Percentiles rank a stretch among this genome's conserved stretches.
These are phyloP conservation scores for Xylariaceae sp. DNA, from an alignment of 2,329 filamentous ascomycete genomes.

Conservation along the genomic window DNA sequence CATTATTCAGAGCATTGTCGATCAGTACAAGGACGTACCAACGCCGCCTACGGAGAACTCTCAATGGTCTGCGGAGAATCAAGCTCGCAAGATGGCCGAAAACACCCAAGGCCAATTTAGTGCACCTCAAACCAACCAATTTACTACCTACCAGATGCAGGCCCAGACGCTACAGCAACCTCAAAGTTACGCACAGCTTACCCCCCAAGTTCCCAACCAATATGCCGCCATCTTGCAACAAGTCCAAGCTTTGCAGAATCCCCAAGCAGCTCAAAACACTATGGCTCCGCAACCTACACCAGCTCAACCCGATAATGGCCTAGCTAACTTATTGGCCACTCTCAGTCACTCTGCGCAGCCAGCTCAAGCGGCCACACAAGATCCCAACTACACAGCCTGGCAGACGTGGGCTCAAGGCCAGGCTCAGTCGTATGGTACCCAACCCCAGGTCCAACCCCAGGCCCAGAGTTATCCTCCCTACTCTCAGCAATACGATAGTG, in stretches of 20 bases:
- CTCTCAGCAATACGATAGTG: constrained; percentile 16
- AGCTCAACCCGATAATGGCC: constrained; percentile 33
- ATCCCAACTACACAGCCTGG: constrained; percentile 26
- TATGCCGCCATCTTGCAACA: constrained; percentile 39
- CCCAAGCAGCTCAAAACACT: constrained; percentile 28
- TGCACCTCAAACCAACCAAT: constrained; percentile 13
- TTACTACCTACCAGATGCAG: constrained; percentile 25
- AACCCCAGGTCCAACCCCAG: not conserved
- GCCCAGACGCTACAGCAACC: constrained; percentile 26
- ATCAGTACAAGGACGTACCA: constrained; percentile 52
- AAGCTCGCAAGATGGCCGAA: constrained; percentile 38
- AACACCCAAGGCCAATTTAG: constrained; percentile 2
- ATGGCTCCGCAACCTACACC: constrained; percentile 27
- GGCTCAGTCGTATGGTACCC: constrained; percentile 17
- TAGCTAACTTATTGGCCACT: constrained; percentile 38
- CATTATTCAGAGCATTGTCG: constrained; percentile 51
- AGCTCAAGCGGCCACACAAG: constrained; percentile 20
- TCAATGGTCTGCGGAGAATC: constrained; percentile 44
- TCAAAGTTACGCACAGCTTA: constrained; percentile 28
- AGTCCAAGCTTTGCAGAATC: constrained; percentile 34
- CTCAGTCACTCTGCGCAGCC: constrained; percentile 29
- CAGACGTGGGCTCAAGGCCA: constrained; percentile 34
- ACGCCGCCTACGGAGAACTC: constrained; percentile 54
- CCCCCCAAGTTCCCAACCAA: constrained; percentile 28
- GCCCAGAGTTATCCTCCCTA: constrained; percentile 20